Percentiles rank a stretch among this genome's conserved stretches.
Evolutionary conservation across 352 stramenopile species (phyloP).

Genomic region (Globisporangium carolinianum): DNA sequence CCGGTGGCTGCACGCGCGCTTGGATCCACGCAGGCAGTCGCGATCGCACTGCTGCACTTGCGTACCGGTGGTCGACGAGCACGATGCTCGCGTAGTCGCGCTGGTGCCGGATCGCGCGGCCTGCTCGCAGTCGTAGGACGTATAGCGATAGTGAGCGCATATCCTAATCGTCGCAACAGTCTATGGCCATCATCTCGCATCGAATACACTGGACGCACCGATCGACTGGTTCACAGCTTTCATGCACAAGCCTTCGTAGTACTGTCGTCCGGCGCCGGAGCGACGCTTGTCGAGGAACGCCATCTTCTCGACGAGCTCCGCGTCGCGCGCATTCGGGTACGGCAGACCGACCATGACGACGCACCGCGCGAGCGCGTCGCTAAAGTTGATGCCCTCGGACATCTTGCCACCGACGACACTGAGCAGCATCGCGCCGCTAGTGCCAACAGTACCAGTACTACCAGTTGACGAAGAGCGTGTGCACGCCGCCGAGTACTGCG

Average conservation of each 20-base stretch:
- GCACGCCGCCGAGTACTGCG: constrained; percentile 76
- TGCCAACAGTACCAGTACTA: background rate
- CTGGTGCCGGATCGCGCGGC: constrained; percentile 95
- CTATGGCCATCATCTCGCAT: too few relatives aligned
- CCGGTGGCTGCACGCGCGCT: constrained; percentile 47
- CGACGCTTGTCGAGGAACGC: constrained; percentile 75
- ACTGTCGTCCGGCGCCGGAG: constrained; percentile 72
- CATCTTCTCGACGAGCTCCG: constrained; percentile 98
- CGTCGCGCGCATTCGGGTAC: constrained; percentile 95
- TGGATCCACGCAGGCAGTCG: constrained; percentile 83
- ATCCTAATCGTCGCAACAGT: background rate
- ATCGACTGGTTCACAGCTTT: constrained; percentile 99
- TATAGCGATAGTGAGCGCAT: background rate
- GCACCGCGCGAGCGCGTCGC: constrained; percentile 94
- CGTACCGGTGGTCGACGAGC: constrained; percentile 94
- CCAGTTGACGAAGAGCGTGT: background rate
- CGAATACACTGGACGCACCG: constrained; percentile 37
- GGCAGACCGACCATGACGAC: constrained; percentile 98
- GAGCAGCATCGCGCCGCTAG: constrained; percentile 82
- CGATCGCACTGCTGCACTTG: constrained; percentile 43
- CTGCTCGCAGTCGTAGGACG: constrained; percentile 15
- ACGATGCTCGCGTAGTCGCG: constrained; percentile 97
- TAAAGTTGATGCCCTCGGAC: constrained; percentile 99
- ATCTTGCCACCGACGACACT: constrained; percentile 99
- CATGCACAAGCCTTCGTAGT: constrained; percentile 99